Conservation (phyloP, 805 yeast genomes). For the Myxozyma nipponensis region DNA sequence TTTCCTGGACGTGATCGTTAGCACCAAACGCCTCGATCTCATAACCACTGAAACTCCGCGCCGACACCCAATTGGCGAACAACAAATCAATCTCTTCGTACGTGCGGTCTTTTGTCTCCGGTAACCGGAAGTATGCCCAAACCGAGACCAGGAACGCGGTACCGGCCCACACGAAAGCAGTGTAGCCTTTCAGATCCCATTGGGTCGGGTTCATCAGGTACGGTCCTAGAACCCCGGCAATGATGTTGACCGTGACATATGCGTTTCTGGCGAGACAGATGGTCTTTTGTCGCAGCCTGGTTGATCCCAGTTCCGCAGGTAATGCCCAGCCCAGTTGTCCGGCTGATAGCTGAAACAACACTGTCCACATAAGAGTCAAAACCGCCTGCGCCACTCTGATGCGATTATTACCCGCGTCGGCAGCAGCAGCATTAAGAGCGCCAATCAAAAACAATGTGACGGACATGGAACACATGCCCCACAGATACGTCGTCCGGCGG, state of each 20-base stretch:
- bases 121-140: slow-evolving; percentile 52
- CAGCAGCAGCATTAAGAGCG: slow-evolving; percentile 15
- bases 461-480: slow-evolving; percentile 17
- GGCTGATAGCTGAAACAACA: slow-evolving; percentile 44
- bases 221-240: slow-evolving; percentile 37
- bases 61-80: slow-evolving; percentile 40
- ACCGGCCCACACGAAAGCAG: slow-evolving; percentile 48
- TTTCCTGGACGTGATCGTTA: too few species aligned
- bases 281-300: slow-evolving; percentile 44
- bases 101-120: slow-evolving; percentile 57
- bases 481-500: slow-evolving; percentile 19
- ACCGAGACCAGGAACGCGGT: slow-evolving; percentile 34
- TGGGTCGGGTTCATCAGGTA: slow-evolving; percentile 48
- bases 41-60: slow-evolving; percentile 33
- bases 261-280: slow-evolving; percentile 43
- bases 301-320: slow-evolving; percentile 44
- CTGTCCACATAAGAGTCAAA: slow-evolving; percentile 44
- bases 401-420: slow-evolving; percentile 22
- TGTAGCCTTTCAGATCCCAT: slow-evolving; percentile 48
- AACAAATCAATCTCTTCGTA: slow-evolving; percentile 58
- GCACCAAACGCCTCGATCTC: too few species aligned
- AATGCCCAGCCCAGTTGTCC: slow-evolving; percentile 47
- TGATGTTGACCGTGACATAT: slow-evolving; percentile 26
- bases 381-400: slow-evolving; percentile 10
- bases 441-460: slow-evolving; percentile 21